Evolutionary conservation across 371 early-diverging fungal genomes (phyloP), one percentile per base, ranked within the genome.

Genomic region (Nematocida ironsii): DNA sequence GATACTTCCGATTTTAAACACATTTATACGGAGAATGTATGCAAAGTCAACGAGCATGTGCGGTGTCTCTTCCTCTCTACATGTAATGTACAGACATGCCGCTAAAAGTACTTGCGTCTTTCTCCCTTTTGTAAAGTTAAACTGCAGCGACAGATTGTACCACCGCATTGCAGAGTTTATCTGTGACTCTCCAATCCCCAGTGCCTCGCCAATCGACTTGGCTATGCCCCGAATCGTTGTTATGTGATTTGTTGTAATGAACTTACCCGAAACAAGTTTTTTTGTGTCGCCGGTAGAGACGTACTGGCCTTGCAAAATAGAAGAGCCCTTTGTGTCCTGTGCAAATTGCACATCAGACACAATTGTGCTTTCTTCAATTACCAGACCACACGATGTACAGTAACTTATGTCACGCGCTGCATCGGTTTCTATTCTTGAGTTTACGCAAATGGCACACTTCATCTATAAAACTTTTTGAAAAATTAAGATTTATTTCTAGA

Each of bases 41-140:
- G 95, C 90, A 84, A 99, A 97, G 86, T 99, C 99, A 69, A 99
- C 96, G 72, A 99, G 88, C 93, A 99, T 92, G 83, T 94, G 93
- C 7, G 87, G 86, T 9, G 92, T 93, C 80, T 92, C 91, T 84
- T 96, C 93, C 68, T 89, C 89, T 82, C 97, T 89, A 86, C 96
- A 96, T 23, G 92, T 93, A 62, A 95, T 92, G 82, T 99, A 99
- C 3, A 97, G 89, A 85, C 98, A 97, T 7, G 94, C 95, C 18
- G 95, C 92, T 3, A 92, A 91, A 16, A 96, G 95, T 78, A 91
- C 90, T 20, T 90, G 88, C 33, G 91, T 89, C 68, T 90, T 89
- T 55, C 96, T 91, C 55, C 98, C 99, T 82, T 92, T 91, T 20
- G 94, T 95, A 82, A 96, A 92, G 84, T 93, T 92, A 75, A 92